Base-by-base conservation (phyloP, 176 grass and related monocot genomes). In the Musa troglodytarum region DNA sequence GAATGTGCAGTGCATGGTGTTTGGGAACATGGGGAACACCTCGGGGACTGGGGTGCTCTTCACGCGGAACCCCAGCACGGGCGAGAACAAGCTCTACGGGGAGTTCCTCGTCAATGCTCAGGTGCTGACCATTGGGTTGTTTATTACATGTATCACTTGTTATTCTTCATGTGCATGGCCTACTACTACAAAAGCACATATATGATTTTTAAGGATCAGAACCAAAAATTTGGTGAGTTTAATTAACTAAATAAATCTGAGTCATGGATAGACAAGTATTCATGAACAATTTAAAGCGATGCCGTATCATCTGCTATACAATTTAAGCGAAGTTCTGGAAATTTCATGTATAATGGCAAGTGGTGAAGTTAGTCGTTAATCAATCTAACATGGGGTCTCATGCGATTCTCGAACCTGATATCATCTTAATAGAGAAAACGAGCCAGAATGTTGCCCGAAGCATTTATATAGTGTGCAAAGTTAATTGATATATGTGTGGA, bases 1-100 rank as follows among this genome's bases (percentile, higher is more conserved):
- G 6, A 99, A 99, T 76, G 88, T 99, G 52, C 96, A 99, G 81
- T 89, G 72, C 81, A 99, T 99, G 96, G 96, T 99, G 76, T 99
- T 92, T 63, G 96, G 96, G 17, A 99, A 99, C 86, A 99, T 99
- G 96, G 96, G 96, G 2, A 73, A 89, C 76, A 92, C 88, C 53
- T 99, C 96, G 5, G 96, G 96, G 0, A 99, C 96, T 0, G 96
- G 96, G 20, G 96, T 99, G 20, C 88, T 99, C 66, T 99, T 99
- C 78, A 99, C 96, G 10, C 80, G 96, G 59, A 95, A 92, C 53
- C 96, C 96, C 17, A 99, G 87, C 82, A 99, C 91, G 0, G 96
- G 96, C 63, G 91, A 99, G 83, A 94, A 89, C 77, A 94, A 95
- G 85, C 88, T 99, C 69, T 99, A 99, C 17, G 96, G 96, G 17